Conservation (phyloP, 345 rosid species). For the Carallia pectinifolia region DNA sequence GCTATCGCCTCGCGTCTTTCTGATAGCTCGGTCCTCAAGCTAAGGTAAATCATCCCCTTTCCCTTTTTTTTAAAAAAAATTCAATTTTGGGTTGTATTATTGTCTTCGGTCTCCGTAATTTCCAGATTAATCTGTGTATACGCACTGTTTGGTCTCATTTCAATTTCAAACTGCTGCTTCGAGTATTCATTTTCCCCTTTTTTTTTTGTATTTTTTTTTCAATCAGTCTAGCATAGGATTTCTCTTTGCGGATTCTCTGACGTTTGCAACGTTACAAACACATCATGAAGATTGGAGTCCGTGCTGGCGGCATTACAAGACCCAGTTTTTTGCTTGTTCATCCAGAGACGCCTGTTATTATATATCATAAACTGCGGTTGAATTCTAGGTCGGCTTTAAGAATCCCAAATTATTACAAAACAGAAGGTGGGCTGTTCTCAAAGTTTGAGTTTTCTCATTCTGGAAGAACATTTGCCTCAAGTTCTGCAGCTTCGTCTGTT, state of each 20-base stretch:
- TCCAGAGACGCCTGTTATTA: slow-evolving; percentile 50
- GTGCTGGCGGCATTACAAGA: slow-evolving; percentile 48
- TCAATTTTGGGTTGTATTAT: no score
- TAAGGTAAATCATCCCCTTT: no score
- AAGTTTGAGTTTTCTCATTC: slow-evolving; percentile 43
- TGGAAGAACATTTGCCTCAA: slow-evolving; percentile 45
- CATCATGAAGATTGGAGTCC: slow-evolving; percentile 57
- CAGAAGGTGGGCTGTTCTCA: slow-evolving; percentile 27
- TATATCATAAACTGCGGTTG: slow-evolving; percentile 27
- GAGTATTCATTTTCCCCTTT: slow-evolving; percentile 13
- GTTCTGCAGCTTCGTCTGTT: slow-evolving; percentile 37
- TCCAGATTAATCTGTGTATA: no score
- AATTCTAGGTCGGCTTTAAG: slow-evolving; percentile 25
- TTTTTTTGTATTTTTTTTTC: not conserved
- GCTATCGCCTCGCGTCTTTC: no score
- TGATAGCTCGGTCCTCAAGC: no score
- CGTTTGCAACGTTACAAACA: not conserved
- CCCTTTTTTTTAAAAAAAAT: no score
- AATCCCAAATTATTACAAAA: slow-evolving; percentile 32
- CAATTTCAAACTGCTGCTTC: no score
- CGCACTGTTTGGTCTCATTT: no score
- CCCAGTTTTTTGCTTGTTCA: slow-evolving; percentile 58
- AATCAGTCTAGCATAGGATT: no score
- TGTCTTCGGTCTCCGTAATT: no score
- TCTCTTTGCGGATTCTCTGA: slow-evolving; percentile 25